Evolutionary conservation across 1,139 yeast genomes (phyloP).

Genomic region (Blastobotrys buckinghamii): DNA sequence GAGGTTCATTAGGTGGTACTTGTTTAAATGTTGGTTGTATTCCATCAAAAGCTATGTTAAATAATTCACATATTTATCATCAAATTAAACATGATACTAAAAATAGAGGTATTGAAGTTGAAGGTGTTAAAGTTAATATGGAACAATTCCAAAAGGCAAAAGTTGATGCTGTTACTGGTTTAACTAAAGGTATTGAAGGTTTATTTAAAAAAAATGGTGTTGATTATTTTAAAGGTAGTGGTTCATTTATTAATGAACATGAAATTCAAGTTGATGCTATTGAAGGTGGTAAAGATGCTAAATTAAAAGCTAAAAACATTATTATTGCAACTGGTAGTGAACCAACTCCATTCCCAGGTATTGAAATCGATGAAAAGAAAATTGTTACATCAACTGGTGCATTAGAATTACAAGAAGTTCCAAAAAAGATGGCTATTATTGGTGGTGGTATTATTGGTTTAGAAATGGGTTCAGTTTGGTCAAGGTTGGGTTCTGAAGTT

Average conservation of each 20-base stretch:
- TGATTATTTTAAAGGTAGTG: slow-evolving; percentile 89
- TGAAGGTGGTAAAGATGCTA: slow-evolving; percentile 70
- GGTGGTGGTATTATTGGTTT: slow-evolving; percentile 99
- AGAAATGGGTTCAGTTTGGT: slow-evolving; percentile 98
- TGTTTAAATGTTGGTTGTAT: slow-evolving; percentile 98
- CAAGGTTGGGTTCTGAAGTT: slow-evolving; percentile 92
- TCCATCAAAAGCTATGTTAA: slow-evolving; percentile 92
- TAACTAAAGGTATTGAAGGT: slow-evolving; percentile 92
- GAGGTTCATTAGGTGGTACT: slow-evolving; percentile 96
- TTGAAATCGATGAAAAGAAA: slow-evolving; percentile 93
- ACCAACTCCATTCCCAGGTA: slow-evolving; percentile 98
- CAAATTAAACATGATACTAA: slow-evolving; percentile 80
- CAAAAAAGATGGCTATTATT: slow-evolving; percentile 85
- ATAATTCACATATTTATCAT: slow-evolving; percentile 92
- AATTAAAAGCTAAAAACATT: slow-evolving; percentile 74
- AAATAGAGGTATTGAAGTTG: slow-evolving; percentile 85
- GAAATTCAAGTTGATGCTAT: slow-evolving; percentile 75
- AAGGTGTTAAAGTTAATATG: slow-evolving; percentile 69
- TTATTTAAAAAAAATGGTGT: slow-evolving; percentile 94
- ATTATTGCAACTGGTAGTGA: slow-evolving; percentile 99
- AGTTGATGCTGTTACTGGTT: slow-evolving; percentile 79
- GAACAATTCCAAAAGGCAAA: slow-evolving; percentile 84
- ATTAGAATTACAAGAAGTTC: slow-evolving; percentile 74
- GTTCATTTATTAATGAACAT: slow-evolving; percentile 79
- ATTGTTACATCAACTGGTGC: slow-evolving; percentile 96